Conservation (phyloP, 208 protist genomes). For the Wallacemonas sp. region DNA sequence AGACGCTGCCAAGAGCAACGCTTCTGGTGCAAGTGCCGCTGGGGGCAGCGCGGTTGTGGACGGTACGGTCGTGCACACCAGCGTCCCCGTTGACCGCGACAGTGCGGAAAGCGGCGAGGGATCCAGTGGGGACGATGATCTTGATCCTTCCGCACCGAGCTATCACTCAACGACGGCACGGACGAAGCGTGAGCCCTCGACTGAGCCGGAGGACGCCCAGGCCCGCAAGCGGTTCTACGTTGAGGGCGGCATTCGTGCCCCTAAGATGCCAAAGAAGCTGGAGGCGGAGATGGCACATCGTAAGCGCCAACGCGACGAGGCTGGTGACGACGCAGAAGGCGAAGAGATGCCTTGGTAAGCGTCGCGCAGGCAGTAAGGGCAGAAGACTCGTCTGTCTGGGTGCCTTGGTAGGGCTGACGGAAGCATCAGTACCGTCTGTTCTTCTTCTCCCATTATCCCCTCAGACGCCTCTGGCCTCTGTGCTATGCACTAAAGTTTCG, state of each 20-base stretch:
- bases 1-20: neutral
- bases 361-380: too few relatives aligned
- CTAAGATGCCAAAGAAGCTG: constrained; percentile 56
- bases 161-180: neutral
- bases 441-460: too few relatives aligned
- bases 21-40: neutral
- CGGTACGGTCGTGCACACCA: neutral
- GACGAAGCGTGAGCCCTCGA: neutral
- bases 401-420: too few relatives aligned
- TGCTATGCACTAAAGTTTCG: too few relatives aligned
- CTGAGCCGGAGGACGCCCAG: neutral
- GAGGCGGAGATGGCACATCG: constrained; percentile 18
- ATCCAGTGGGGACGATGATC: constrained; percentile 11
- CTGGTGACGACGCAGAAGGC: constrained; percentile 4
- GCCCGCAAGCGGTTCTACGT: constrained; percentile 60
- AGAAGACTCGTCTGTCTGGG: too few relatives aligned
- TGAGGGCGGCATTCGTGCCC: constrained; percentile 39
- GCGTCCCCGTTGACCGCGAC: neutral
- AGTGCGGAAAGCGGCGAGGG: constrained; percentile 13
- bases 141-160: constrained; percentile 22
- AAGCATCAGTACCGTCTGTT: too few relatives aligned
- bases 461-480: too few relatives aligned
- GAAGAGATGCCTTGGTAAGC: neutral
- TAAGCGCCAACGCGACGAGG: constrained; percentile 29
- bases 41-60: neutral